A percentile compares a stretch with the other conserved stretches of the same genome.
These are phyloP conservation scores for Aureobasidium namibiae DNA, from an alignment of 2,329 filamentous ascomycete species.

Conservation along the genomic window DNA sequence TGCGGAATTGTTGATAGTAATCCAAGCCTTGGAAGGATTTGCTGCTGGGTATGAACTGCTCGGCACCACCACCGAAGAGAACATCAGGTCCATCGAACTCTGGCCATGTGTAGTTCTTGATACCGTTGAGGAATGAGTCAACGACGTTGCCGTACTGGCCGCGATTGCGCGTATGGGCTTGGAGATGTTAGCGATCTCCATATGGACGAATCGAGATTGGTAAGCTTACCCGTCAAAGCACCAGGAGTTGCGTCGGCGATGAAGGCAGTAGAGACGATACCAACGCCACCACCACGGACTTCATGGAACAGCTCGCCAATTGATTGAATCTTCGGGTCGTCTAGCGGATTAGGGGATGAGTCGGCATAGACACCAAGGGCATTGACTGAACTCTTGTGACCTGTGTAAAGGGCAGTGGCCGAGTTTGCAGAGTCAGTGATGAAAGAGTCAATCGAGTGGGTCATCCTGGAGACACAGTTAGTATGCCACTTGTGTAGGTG, in stretches of 20 bases:
- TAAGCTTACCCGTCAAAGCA: constrained; percentile 33
- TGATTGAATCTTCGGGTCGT: constrained; percentile 81
- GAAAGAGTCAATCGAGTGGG: constrained; percentile 74
- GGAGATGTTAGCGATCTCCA: constrained; percentile 31
- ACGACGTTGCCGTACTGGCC: constrained; percentile 63
- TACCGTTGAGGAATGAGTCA: constrained; percentile 66
- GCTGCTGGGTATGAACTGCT: constrained; percentile 59
- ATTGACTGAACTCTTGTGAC: constrained; percentile 78
- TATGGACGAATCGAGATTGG: too few species aligned
- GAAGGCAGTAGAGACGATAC: constrained; percentile 69
- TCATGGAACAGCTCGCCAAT: constrained; percentile 71
- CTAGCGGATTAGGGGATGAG: constrained; percentile 62
- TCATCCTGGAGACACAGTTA: too few species aligned
- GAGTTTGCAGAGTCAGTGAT: constrained; percentile 85
- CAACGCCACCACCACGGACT: constrained; percentile 52
- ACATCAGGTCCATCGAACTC: constrained; percentile 67
- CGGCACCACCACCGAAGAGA: constrained; percentile 73
- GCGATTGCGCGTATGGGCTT: constrained; percentile 64
- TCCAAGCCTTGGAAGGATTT: constrained; percentile 61
- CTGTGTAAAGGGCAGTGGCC: constrained; percentile 70
- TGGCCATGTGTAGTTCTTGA: constrained; percentile 76
- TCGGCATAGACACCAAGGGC: constrained; percentile 76
- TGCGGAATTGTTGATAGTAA: constrained; percentile 62
- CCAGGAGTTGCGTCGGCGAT: constrained; percentile 77
- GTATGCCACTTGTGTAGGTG: too few species aligned